A percentile compares a stretch with the other conserved stretches of the same genome.
Conservation (phyloP, 768 basidiomycete species). For the Gymnopilus dilepis region DNA sequence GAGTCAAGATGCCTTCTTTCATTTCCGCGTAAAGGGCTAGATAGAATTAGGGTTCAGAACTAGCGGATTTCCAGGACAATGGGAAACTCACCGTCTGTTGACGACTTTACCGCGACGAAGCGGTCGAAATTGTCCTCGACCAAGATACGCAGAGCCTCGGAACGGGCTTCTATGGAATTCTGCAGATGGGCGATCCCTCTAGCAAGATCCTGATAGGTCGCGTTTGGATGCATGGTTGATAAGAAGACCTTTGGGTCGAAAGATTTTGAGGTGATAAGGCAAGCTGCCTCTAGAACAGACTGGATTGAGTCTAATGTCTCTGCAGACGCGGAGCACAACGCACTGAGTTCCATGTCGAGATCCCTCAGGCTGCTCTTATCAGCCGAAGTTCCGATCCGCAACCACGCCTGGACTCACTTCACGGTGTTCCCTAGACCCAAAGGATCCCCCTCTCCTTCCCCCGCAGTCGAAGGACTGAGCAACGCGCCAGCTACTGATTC, state of each 20-base stretch:
- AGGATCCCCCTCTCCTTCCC: conserved; percentile 73
- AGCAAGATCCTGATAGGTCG: conserved; percentile 90
- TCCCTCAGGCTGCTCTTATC: conserved; percentile 54
- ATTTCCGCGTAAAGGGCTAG: conserved; percentile 90
- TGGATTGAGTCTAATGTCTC: background rate
- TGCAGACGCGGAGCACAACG: conserved; percentile 30
- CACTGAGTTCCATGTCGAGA: conserved; percentile 82
- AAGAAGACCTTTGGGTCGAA: conserved; percentile 97
- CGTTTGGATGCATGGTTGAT: conserved; percentile 90
- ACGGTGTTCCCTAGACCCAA: conserved; percentile 73
- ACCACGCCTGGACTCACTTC: conserved; percentile 50
- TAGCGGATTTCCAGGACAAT: background rate
- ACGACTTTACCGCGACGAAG: conserved; percentile 96
- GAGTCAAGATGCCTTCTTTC: conserved; percentile 84
- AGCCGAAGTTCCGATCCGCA: conserved; percentile 14
- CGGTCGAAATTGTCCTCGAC: conserved; percentile 99
- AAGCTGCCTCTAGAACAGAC: conserved; percentile 65
- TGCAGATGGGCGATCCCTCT: conserved; percentile 76
- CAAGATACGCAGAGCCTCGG: conserved; percentile 91
- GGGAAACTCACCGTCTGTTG: conserved; percentile 82
- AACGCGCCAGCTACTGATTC: conserved; percentile 75
- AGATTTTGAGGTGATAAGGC: conserved; percentile 88
- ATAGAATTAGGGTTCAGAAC: conserved; percentile 14
- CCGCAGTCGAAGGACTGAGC: conserved; percentile 54
- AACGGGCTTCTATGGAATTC: conserved; percentile 85